Evolutionary conservation across 345 rosid species (phyloP).

Genomic region (Brassica nigra): DNA sequence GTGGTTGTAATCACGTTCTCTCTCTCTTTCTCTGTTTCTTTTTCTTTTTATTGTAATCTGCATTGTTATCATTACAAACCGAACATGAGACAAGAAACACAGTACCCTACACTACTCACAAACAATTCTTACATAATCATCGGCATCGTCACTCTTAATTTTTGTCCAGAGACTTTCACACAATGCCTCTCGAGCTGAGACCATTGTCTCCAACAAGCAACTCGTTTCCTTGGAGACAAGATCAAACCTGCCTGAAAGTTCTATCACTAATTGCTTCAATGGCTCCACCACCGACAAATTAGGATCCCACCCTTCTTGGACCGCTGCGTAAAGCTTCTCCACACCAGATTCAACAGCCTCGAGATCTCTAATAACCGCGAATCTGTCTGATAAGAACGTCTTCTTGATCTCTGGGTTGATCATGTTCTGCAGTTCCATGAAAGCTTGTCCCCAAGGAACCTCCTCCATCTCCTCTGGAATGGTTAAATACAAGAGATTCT

Average conservation of each 20-base stretch:
- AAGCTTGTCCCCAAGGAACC: constrained; percentile 18
- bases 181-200: constrained; percentile 69
- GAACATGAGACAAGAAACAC: neutral
- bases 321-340: constrained; percentile 53
- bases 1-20: too few relatives aligned
- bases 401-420: constrained; percentile 49
- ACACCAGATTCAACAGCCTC: constrained; percentile 54
- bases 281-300: constrained; percentile 40
- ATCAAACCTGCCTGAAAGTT: constrained; percentile 65
- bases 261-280: constrained; percentile 45
- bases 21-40: too few relatives aligned
- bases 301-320: constrained; percentile 49
- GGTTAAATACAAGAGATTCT: constrained; percentile 49
- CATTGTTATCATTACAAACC: neutral
- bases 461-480: constrained; percentile 44
- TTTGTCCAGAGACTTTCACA: constrained; percentile 58
- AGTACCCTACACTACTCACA: neutral
- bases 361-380: constrained; percentile 54
- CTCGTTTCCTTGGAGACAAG: constrained; percentile 55
- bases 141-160: constrained; percentile 1
- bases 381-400: constrained; percentile 38
- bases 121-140: constrained; percentile 15
- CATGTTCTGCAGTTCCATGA: constrained; percentile 7
- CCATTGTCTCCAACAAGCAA: constrained; percentile 59
- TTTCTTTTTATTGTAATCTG: too few relatives aligned